Evolutionary conservation across 202 grass and related monocot genomes (phyloP).

Genomic region (Panicum hallii): DNA sequence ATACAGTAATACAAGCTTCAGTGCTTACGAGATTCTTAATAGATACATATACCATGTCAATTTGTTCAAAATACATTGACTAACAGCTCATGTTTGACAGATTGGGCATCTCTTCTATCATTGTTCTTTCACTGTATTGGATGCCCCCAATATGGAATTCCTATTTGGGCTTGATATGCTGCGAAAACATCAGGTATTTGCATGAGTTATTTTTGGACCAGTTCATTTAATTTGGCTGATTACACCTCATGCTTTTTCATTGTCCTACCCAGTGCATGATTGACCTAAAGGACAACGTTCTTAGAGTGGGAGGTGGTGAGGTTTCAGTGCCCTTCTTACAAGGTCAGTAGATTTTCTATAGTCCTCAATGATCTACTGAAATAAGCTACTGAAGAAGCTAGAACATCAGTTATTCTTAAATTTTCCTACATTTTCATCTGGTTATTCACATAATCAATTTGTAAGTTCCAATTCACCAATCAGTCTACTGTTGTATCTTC

Average conservation of each 20-base stretch:
- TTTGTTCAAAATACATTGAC: constrained; percentile 22
- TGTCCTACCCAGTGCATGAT: constrained; percentile 83
- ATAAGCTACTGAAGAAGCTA: constrained; percentile 39
- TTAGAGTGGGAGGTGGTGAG: constrained; percentile 93
- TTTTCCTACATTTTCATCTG: constrained; percentile 17
- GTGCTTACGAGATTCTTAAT: constrained; percentile 20
- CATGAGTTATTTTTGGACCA: constrained; percentile 34
- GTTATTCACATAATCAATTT: constrained; percentile 24
- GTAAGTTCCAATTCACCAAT: constrained; percentile 28
- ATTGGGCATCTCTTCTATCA: constrained; percentile 88
- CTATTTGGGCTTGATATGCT: constrained; percentile 99
- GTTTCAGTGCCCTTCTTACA: constrained; percentile 92
- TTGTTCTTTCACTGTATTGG: constrained; percentile 98
- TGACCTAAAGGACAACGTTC: constrained; percentile 98
- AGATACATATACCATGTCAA: neutral
- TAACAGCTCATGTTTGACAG: constrained; percentile 53
- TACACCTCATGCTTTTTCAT: constrained; percentile 29
- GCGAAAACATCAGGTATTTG: constrained; percentile 92
- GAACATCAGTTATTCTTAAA: constrained; percentile 10
- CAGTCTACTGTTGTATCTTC: constrained; percentile 40
- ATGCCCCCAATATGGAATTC: constrained; percentile 98
- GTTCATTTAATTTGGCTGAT: constrained; percentile 1
- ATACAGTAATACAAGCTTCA: neutral
- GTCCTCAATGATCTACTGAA: constrained; percentile 19
- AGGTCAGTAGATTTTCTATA: constrained; percentile 52